Evolutionary conservation across 768 basidiomycete genomes (phyloP), one percentile per base, ranked within the genome.

Genomic region (Mycena crocata): DNA sequence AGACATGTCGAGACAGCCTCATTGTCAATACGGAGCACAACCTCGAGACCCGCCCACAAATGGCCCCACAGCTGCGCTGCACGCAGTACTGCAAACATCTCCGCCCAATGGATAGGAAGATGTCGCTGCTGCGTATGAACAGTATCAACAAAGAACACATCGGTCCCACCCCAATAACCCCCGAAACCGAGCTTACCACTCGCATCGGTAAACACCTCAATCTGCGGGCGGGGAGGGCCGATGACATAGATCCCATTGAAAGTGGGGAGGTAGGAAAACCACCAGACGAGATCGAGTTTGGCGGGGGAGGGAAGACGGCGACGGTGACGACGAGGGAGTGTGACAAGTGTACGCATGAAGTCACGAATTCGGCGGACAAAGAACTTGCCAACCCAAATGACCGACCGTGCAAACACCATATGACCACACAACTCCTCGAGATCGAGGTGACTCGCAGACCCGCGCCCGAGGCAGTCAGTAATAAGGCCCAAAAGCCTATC

Each of bases 341-440:
- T 1, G 17, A 55, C 5, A 3, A 55, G 37, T 1, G 9, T 12
- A 10, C 35, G 12, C 54, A 55, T 55, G 17, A 40, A 39, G 17
- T 55, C 39, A 17, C 39, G 39, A 5, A 55, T 7, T 19, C 54
- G 24, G 4, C 54, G 37, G 9, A n/a, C n/a, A 28, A 55, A 55
- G 37, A 55, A 55, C 14, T 26, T 10, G 17, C 54, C 54, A 12
- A 55, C 39, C 24, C 2, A 14, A 42, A 55, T 42, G 3, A 55
- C 54, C 23, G 54, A 55, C 37, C n/a, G 54, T 1, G 54, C 54
- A 23, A 55, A 55, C 13, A 55, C 26, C 1, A 55, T n/a, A 23
- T 55, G 54, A 0, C 54, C 62, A 24, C 49, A 42, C 15, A 66
- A 30, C 49, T 68, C 28, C 57, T 73, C 57, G 13, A 75, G 68